Base-by-base conservation (phyloP, 73 alveolate species). In the Blepharisma stoltei region DNA sequence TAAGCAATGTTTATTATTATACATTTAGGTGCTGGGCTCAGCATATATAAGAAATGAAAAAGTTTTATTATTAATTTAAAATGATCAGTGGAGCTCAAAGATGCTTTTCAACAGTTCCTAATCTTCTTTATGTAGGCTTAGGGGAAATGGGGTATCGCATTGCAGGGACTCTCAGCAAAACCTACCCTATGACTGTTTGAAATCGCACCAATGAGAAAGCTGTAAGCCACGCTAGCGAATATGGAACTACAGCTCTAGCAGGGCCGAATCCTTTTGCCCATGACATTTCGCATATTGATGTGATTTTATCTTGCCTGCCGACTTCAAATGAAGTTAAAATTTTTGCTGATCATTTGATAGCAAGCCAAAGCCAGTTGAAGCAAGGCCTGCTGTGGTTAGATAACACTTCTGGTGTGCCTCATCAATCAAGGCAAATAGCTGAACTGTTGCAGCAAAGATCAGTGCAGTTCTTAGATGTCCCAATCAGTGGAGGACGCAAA, bases 41-140 rank as follows among this genome's bases (percentile, higher is more conserved):
- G 5, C 41, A 32, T 32, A 32, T 32, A 32, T 32, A 32, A 32
- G 41, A 32, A 32, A 32, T 32, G 41, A 1, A 1, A 32, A 32
- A 32, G 41, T 32, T 32, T 32, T 32, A 32, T 32, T 32, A 32
- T 32, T 32, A 32, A 32, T 32, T 32, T 32, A 32, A 32, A 32
- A 32, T 32, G 41, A 32, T 32, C 41, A 32, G 41, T 32, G 41
- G 41, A 32, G 41, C 41, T 32, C 41, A 32, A 32, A 32, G 41
- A 32, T 32, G 41, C 41, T 32, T 32, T 32, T 32, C 41, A 32
- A 32, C 73, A n/a, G 14, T 38, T 14, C 80, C 81, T 44, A 81
- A 86, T 70, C 81, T 86, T 78, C 82, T 82, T 77, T 86, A 76
- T 81, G 81, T 69, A 0, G 79, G 67, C 38, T 9, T 69, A 14